phyloP scores from a whole-genome alignment of 805 yeast genomes.

The Yamadazyma insecticola region DNA sequence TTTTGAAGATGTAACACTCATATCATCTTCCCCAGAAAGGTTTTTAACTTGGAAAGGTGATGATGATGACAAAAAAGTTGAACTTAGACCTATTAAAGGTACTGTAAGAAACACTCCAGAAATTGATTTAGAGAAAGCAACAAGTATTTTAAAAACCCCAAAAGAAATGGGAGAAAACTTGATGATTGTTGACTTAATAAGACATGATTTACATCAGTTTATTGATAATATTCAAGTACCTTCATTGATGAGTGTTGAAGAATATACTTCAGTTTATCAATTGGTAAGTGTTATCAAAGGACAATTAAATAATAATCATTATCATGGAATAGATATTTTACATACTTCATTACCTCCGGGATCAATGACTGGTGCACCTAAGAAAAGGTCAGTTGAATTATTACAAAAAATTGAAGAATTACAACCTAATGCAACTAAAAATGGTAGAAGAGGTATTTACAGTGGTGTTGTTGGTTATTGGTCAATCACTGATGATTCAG shows the following conservation, averaged over 20 bases:
- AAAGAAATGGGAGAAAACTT: constrained; percentile 94
- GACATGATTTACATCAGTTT: constrained; percentile 81
- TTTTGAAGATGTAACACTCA: constrained; percentile 57
- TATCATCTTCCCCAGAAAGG: constrained; percentile 94
- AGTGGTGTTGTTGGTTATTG: constrained; percentile 96
- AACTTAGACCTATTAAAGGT: constrained; percentile 93
- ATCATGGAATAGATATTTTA: constrained; percentile 74
- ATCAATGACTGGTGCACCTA: constrained; percentile 99
- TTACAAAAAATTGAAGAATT: constrained; percentile 54
- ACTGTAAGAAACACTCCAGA: constrained; percentile 69
- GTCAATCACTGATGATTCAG: constrained; percentile 82
- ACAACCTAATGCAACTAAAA: constrained; percentile 25
- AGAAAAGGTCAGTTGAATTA: constrained; percentile 84
- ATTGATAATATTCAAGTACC: constrained; percentile 64
- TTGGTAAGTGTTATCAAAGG: constrained; percentile 88
- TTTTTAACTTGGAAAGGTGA: constrained; percentile 72
- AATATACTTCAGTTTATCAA: constrained; percentile 86
- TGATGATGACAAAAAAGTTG: constrained; percentile 42
- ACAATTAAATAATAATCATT: constrained; percentile 29
- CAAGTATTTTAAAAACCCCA: constrained; percentile 65
- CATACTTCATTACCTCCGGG: constrained; percentile 90
- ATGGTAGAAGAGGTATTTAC: constrained; percentile 73
- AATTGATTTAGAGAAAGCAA: constrained; percentile 56
- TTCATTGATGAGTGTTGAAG: constrained; percentile 87
- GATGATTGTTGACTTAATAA: constrained; percentile 93